Evolutionary conservation across 768 basidiomycete species (phyloP), one percentile per base, ranked within the genome.

Genomic region (Leccinum variicolor): DNA sequence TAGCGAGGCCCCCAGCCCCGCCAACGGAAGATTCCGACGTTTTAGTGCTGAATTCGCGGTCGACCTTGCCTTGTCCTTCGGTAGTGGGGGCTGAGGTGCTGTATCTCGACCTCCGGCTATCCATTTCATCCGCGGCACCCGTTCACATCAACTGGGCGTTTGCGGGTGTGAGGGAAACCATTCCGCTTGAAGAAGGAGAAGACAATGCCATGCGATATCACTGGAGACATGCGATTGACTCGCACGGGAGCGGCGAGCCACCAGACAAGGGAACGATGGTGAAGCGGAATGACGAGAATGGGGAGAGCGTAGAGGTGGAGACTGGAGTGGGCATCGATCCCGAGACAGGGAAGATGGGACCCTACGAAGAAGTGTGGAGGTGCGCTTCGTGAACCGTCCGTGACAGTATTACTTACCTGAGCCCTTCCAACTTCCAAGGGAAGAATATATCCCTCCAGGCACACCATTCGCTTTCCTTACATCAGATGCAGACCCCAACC

Each of bases 321-420:
- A 60, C 45, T 15, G 63, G 59, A 26, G 28, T 59, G 15, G 57
- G 61, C 31, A 1, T 59, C 4, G 56, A 57, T 41, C 68, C 60
- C 0, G 33, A 59, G 33, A 64, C 62, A 19, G 66, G 66, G 9
- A 43, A 53, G 39, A 34, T 57, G 17, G 57, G 52, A 10, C 31
- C 50, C 17, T 69, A 63, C 41, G 60, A 67, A 54, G 67, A 69
- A 17, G 52, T 62, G 15, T 65, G 63, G 61, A 57, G 49, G 68
- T 69, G 52, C 47, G 61, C 17, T 26, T 36, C 19, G 10, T 21
- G 3, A 28, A 50, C 8, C 7, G 25, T 25, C n/a, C 1, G 19
- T 21, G 23, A 10, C 7, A 14, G 26, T 14, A 23, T 10, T 50
- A 29, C 36, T 56, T 23, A 58, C 29, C 34, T 48, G 8, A 14